Percentiles rank a stretch among this genome's conserved stretches.
Evolutionary conservation across 768 basidiomycete species (phyloP).

Genomic region (Rhizopogon sp.): DNA sequence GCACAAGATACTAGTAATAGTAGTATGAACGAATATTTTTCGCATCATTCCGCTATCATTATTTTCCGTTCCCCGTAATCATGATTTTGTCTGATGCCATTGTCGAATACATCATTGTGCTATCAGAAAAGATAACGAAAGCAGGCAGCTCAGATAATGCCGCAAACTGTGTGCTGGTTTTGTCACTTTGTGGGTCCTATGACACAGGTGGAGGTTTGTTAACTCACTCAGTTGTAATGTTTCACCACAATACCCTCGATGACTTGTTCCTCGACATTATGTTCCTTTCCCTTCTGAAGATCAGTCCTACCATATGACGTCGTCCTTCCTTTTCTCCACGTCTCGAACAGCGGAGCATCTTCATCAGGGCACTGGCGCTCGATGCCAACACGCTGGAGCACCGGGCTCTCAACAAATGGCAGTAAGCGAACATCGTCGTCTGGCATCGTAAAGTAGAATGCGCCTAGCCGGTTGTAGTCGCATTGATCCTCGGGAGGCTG

Average conservation of each 20-base stretch:
- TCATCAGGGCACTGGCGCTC: constrained; percentile 27
- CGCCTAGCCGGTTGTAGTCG: constrained; percentile 37
- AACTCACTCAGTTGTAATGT: constrained; percentile 37
- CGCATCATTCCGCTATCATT: too few species aligned
- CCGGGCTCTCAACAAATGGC: constrained; percentile 37
- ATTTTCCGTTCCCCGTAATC: too few species aligned
- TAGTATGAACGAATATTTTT: too few species aligned
- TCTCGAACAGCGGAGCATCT: constrained; percentile 36
- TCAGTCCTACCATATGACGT: constrained; percentile 36
- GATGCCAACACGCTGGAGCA: constrained; percentile 34
- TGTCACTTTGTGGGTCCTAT: too few species aligned
- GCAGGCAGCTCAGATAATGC: too few species aligned
- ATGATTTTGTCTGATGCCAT: too few species aligned
- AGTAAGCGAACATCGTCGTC: constrained; percentile 40
- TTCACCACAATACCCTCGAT: constrained; percentile 41
- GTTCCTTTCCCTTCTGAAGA: constrained; percentile 26
- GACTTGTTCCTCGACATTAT: constrained; percentile 41
- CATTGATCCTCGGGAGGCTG: constrained; percentile 46
- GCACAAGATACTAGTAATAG: too few species aligned
- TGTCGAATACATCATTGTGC: background rate
- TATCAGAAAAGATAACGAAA: too few species aligned
- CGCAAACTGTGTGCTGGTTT: too few species aligned
- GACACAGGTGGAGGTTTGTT: too few species aligned
- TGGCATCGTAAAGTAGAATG: constrained; percentile 42
- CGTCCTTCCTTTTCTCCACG: constrained; percentile 36